Conservation (phyloP, 352 stramenopile genomes). For the Pythium aristosporum region DNA sequence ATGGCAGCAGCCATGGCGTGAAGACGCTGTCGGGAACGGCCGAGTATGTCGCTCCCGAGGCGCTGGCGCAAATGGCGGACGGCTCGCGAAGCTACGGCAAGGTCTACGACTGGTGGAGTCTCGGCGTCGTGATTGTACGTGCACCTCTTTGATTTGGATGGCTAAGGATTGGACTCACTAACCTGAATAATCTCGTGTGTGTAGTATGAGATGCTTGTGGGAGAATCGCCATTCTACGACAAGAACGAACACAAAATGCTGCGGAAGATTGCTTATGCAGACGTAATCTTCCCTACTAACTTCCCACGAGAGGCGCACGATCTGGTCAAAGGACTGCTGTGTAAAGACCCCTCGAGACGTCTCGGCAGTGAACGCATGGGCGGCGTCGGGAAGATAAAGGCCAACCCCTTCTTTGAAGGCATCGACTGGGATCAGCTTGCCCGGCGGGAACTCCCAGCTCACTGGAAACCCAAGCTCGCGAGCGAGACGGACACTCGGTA, state of each 20-base stretch:
- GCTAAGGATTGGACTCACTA: not conserved
- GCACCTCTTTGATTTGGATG: not conserved
- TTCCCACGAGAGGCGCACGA: constrained; percentile 78
- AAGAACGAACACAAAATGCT: constrained; percentile 90
- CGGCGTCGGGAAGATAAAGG: constrained; percentile 72
- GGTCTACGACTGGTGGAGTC: constrained; percentile 89
- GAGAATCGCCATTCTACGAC: constrained; percentile 87
- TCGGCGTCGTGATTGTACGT: constrained; percentile 84
- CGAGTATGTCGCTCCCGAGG: constrained; percentile 86
- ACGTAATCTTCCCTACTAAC: constrained; percentile 71
- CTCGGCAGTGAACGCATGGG: constrained; percentile 66
- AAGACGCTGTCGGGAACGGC: constrained; percentile 86
- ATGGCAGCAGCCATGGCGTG: constrained; percentile 80
- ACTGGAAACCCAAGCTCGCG: constrained; percentile 83
- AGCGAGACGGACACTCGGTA: constrained; percentile 88
- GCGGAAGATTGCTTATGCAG: constrained; percentile 74
- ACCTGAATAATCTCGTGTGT: not conserved
- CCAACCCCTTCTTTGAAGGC: constrained; percentile 63
- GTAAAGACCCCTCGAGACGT: constrained; percentile 68
- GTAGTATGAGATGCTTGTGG: constrained; percentile 87
- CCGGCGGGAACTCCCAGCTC: constrained; percentile 66
- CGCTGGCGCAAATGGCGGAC: constrained; percentile 76
- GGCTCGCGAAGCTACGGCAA: constrained; percentile 86
- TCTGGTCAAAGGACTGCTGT: constrained; percentile 69
- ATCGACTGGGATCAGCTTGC: constrained; percentile 80